phyloP scores from a whole-genome alignment of 495 filamentous ascomycete genomes.

The Podospora comata region DNA sequence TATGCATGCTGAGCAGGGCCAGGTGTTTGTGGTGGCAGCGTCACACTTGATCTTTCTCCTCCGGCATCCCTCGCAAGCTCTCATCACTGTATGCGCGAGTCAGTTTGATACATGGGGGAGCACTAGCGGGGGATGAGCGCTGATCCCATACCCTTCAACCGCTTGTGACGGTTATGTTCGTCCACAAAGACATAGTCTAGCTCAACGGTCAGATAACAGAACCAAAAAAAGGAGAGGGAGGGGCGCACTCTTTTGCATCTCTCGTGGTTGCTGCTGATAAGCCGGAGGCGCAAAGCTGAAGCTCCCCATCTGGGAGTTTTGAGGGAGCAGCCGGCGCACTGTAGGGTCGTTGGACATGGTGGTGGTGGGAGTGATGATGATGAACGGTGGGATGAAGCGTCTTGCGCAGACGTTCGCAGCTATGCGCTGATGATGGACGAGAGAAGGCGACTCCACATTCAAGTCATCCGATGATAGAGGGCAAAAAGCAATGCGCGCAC shows the following conservation, averaged over 20 bases:
- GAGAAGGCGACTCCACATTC: conserved; percentile 19
- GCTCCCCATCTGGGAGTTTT: conserved; percentile 53
- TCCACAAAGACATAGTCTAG: conserved; percentile 99
- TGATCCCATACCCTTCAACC: conserved; percentile 77
- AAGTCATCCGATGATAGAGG: conserved; percentile 20
- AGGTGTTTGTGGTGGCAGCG: conserved; percentile 94
- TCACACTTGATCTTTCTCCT: conserved; percentile 94
- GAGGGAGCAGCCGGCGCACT: conserved; percentile 55
- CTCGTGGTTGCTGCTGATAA: conserved; percentile 55
- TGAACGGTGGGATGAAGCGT: not conserved
- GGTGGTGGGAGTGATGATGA: not conserved
- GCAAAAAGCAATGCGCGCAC: not conserved
- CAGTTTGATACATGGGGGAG: conserved; percentile 23
- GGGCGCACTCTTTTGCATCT: conserved; percentile 64
- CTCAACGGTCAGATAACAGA: conserved; percentile 20
- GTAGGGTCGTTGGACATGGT: conserved; percentile 55
- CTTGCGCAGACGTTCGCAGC: conserved; percentile 27
- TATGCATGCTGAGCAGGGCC: conserved; percentile 94
- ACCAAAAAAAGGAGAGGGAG: conserved; percentile 14
- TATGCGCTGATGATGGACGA: conserved; percentile 18
- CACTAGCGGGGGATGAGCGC: not conserved
- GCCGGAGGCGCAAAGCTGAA: conserved; percentile 57
- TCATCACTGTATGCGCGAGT: conserved; percentile 69
- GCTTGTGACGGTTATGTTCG: conserved; percentile 97
- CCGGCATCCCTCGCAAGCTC: conserved; percentile 94